A percentile compares a stretch with the other conserved stretches of the same genome.
phyloP scores from a whole-genome alignment of 2,329 filamentous ascomycete genomes.

The Coccinonectria pachysandricola region DNA sequence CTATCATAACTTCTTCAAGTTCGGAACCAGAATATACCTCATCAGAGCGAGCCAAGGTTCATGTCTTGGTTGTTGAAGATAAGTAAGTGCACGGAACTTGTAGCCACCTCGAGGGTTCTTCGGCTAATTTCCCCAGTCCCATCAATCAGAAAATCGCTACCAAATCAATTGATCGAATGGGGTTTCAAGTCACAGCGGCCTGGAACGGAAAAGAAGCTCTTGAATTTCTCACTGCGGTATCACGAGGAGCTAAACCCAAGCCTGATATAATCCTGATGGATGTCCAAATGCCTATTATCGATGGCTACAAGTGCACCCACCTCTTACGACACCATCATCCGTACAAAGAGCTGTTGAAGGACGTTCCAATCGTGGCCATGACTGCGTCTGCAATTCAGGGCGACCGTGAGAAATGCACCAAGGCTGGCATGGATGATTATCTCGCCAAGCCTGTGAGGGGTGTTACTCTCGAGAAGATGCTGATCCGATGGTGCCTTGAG shows the following conservation, averaged over 20 bases:
- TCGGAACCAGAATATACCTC: slow-evolving; percentile 39
- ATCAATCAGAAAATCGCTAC: slow-evolving; percentile 70
- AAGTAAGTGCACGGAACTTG: slow-evolving; percentile 43
- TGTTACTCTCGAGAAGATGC: slow-evolving; percentile 57
- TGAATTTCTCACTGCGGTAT: slow-evolving; percentile 55
- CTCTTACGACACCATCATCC: slow-evolving; percentile 58
- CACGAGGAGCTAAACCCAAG: slow-evolving; percentile 38
- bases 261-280: slow-evolving; percentile 74
- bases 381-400: slow-evolving; percentile 70
- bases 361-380: slow-evolving; percentile 72
- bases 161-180: slow-evolving; percentile 63
- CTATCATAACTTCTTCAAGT: slow-evolving; percentile 25
- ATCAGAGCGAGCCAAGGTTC: slow-evolving; percentile 50
- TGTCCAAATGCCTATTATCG: slow-evolving; percentile 65
- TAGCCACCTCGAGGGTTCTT: too few relatives aligned
- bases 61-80: slow-evolving; percentile 73
- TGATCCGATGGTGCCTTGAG: slow-evolving; percentile 53
- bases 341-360: slow-evolving; percentile 47
- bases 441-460: slow-evolving; percentile 64
- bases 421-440: slow-evolving; percentile 69
- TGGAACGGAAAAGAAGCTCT: slow-evolving; percentile 75
- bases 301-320: slow-evolving; percentile 69
- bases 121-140: too few relatives aligned
- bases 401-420: slow-evolving; percentile 62
- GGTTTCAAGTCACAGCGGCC: slow-evolving; percentile 59